Percentiles rank a stretch among this genome's conserved stretches.
These are phyloP conservation scores for Curvularia sp. DNA, from an alignment of 2,329 filamentous ascomycete species.

Conservation along the genomic window DNA sequence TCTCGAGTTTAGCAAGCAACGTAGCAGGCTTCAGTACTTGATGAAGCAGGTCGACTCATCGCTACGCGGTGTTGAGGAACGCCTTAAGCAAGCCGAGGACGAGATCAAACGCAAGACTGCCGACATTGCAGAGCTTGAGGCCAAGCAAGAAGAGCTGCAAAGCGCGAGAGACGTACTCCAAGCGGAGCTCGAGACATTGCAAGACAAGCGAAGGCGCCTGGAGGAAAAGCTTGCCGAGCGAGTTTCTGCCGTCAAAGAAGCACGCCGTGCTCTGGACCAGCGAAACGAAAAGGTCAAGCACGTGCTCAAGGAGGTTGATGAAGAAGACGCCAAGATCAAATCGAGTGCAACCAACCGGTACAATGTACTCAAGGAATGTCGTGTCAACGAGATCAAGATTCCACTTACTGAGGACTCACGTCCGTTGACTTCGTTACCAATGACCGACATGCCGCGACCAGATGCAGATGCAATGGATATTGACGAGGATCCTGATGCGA, in stretches of 20 bases:
- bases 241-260: slow-evolving; percentile 77
- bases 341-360: slow-evolving; percentile 85
- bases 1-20: slow-evolving; percentile 83
- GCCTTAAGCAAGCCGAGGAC: slow-evolving; percentile 72
- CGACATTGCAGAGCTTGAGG: slow-evolving; percentile 68
- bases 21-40: slow-evolving; percentile 66
- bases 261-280: slow-evolving; percentile 80
- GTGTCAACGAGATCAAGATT: slow-evolving; percentile 89
- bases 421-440: slow-evolving; percentile 79
- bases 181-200: slow-evolving; percentile 77
- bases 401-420: slow-evolving; percentile 76
- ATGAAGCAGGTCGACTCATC: slow-evolving; percentile 72
- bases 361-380: slow-evolving; percentile 82
- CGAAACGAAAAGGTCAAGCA: slow-evolving; percentile 83
- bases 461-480: slow-evolving; percentile 93
- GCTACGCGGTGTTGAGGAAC: slow-evolving; percentile 71
- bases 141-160: slow-evolving; percentile 76
- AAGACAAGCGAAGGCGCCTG: slow-evolving; percentile 73
- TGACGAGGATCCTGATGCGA: slow-evolving; percentile 68
- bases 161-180: slow-evolving; percentile 74
- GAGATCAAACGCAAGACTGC: slow-evolving; percentile 70
- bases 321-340: slow-evolving; percentile 84
- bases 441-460: slow-evolving; percentile 75
- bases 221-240: slow-evolving; percentile 72
- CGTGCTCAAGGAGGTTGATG: slow-evolving; percentile 74